Percentiles rank a stretch among this genome's conserved stretches.
phyloP scores from a whole-genome alignment of 176 grass and related monocot genomes.

The Rhynchospora pubera region DNA sequence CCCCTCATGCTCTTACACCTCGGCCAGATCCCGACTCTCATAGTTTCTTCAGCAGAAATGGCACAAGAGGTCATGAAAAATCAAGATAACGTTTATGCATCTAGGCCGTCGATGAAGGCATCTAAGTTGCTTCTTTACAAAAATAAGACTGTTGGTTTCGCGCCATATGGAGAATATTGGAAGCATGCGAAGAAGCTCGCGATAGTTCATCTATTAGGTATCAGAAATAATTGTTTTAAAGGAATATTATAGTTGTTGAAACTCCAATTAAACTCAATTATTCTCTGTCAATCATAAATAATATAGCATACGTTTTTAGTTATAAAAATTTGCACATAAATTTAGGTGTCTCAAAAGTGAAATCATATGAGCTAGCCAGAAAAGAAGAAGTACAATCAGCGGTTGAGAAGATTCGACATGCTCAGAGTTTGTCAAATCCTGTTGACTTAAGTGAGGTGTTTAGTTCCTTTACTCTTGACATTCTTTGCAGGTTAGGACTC shows the following conservation, averaged over 20 bases:
- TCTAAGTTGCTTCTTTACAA: conserved; percentile 43
- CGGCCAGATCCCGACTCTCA: conserved; percentile 34
- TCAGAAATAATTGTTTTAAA: not conserved
- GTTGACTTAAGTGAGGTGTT: conserved; percentile 43
- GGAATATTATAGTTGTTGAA: not conserved
- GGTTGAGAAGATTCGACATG: conserved; percentile 9
- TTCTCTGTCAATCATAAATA: no score
- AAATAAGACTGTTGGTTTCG: conserved; percentile 45
- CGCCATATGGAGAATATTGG: conserved; percentile 57
- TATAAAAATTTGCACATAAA: no score
- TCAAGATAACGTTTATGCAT: conserved; percentile 53
- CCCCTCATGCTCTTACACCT: conserved; percentile 43
- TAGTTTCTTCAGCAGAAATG: conserved; percentile 45
- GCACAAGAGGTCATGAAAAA: conserved; percentile 47
- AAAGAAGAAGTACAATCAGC: conserved; percentile 2
- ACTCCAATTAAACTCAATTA: not conserved
- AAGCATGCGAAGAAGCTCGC: conserved; percentile 46
- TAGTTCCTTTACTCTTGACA: conserved; percentile 34
- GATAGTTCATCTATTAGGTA: conserved; percentile 34
- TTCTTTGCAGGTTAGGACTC: conserved; percentile 27
- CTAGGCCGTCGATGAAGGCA: conserved; percentile 43
- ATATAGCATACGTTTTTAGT: not conserved
- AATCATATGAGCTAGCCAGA: conserved; percentile 11
- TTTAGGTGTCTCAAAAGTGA: not conserved
- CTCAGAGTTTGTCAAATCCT: not conserved